These are phyloP conservation scores for Pelagophyceae sp. DNA, from an alignment of 352 stramenopile genomes.

Conservation along the genomic window DNA sequence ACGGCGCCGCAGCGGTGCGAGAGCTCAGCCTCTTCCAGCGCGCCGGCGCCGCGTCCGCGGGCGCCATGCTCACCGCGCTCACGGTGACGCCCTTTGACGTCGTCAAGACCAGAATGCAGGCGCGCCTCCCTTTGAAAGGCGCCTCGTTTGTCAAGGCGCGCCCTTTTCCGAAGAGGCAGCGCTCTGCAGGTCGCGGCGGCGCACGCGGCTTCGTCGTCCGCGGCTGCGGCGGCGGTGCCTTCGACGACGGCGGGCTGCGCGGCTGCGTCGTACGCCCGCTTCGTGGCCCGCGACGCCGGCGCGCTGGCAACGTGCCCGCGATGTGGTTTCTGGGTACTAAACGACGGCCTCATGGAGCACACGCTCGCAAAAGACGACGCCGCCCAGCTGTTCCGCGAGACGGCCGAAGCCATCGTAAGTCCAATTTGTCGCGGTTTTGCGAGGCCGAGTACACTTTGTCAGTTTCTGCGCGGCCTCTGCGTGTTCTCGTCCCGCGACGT, in stretches of 20 bases:
- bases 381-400: slow-evolving; percentile 7
- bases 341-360: slow-evolving; percentile 31
- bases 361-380: slow-evolving; percentile 21
- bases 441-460: neutral
- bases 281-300: neutral
- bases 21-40: neutral
- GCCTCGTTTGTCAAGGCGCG: too few species aligned
- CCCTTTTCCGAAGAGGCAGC: too few species aligned
- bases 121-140: too few species aligned
- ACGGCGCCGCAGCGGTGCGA: neutral
- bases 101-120: slow-evolving; percentile 7
- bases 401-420: too few species aligned
- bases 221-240: neutral
- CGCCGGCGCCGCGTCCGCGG: neutral
- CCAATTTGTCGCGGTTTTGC: too few species aligned
- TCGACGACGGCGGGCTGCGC: neutral
- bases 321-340: slow-evolving; percentile 27
- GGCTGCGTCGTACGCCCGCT: neutral
- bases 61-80: slow-evolving; percentile 13
- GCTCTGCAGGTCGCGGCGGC: neutral
- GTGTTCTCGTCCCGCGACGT: neutral
- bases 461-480: neutral
- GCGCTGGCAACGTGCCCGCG: slow-evolving; percentile 11
- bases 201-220: neutral
- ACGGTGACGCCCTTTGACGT: slow-evolving; percentile 15